phyloP scores from a whole-genome alignment of 169 alveolate species.

The Eimeria sp. region DNA sequence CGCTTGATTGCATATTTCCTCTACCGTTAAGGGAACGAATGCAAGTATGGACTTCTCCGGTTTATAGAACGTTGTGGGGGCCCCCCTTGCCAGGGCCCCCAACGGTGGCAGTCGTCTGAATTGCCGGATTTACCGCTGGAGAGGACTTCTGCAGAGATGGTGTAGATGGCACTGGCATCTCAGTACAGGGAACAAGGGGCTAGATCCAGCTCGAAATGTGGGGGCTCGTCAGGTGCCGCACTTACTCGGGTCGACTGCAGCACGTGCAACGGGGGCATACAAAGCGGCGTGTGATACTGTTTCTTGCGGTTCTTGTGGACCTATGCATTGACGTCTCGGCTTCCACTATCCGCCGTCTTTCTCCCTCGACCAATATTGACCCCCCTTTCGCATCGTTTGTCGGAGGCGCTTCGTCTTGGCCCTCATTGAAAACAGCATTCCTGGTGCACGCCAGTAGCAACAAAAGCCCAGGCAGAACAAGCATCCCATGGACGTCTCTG shows the following conservation, averaged over 20 bases:
- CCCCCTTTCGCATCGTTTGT: not conserved
- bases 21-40: not conserved
- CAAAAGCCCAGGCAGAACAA: not conserved
- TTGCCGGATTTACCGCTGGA: not conserved
- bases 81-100: not conserved
- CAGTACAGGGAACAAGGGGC: not conserved
- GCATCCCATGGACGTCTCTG: not conserved
- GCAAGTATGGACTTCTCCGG: not conserved
- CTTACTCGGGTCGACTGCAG: not conserved
- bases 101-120: not conserved
- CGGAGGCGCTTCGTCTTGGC: not conserved
- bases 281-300: not conserved
- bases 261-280: not conserved
- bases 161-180: not conserved
- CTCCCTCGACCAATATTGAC: not conserved
- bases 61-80: not conserved
- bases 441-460: not conserved
- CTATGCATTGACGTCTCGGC: not conserved
- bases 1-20: not conserved
- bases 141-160: not conserved
- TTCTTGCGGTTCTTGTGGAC: not conserved
- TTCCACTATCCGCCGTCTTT: not conserved
- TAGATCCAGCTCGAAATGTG: not conserved
- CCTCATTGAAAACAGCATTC: not conserved
- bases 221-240: not conserved